Percentiles rank a stretch among this genome's conserved stretches.
Conservation (phyloP, 352 stramenopile species). For the Globisporangium irregulare region DNA sequence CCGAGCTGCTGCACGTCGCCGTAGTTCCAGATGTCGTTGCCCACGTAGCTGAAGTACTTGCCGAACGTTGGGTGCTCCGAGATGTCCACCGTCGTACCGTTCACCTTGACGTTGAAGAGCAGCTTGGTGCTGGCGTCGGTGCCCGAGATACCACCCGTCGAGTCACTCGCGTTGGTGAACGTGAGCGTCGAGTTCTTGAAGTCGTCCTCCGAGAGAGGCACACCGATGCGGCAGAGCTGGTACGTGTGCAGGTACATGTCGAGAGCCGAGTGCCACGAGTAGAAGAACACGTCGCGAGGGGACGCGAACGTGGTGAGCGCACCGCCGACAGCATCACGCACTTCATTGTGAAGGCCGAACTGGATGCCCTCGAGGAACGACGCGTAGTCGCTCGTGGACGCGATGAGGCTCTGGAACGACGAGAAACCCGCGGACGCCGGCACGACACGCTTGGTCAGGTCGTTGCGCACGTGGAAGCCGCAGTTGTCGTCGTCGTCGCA, state of each 20-base stretch:
- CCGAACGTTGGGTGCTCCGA: slow-evolving; percentile 59
- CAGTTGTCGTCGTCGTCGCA: slow-evolving; percentile 48
- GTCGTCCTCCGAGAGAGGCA: slow-evolving; percentile 41
- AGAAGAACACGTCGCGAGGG: slow-evolving; percentile 60
- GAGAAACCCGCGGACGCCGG: slow-evolving; percentile 51
- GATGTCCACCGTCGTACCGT: slow-evolving; percentile 46
- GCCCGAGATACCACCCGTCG: slow-evolving; percentile 41
- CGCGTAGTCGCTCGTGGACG: slow-evolving; percentile 49
- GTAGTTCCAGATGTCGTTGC: slow-evolving; percentile 59
- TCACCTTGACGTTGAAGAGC: slow-evolving; percentile 37
- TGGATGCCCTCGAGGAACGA: slow-evolving; percentile 56
- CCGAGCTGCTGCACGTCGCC: slow-evolving; percentile 58
- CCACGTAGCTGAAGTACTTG: slow-evolving; percentile 57
- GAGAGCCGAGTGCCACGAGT: slow-evolving; percentile 60
- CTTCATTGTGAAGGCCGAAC: slow-evolving; percentile 61
- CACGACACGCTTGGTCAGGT: slow-evolving; percentile 34
- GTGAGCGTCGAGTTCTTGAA: slow-evolving; percentile 40
- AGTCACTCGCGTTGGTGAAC: slow-evolving; percentile 42
- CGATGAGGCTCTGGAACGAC: slow-evolving; percentile 49
- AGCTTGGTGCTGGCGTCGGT: slow-evolving; percentile 33
- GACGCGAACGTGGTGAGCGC: slow-evolving; percentile 49
- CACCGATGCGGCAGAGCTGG: slow-evolving; percentile 59
- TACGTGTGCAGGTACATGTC: slow-evolving; percentile 74
- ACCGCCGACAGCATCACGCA: slow-evolving; percentile 54
- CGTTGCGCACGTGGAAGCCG: slow-evolving; percentile 37